Percentiles rank a stretch among this genome's conserved stretches.
Evolutionary conservation across 495 filamentous ascomycete genomes (phyloP).

Genomic region (Cercophora scortea): DNA sequence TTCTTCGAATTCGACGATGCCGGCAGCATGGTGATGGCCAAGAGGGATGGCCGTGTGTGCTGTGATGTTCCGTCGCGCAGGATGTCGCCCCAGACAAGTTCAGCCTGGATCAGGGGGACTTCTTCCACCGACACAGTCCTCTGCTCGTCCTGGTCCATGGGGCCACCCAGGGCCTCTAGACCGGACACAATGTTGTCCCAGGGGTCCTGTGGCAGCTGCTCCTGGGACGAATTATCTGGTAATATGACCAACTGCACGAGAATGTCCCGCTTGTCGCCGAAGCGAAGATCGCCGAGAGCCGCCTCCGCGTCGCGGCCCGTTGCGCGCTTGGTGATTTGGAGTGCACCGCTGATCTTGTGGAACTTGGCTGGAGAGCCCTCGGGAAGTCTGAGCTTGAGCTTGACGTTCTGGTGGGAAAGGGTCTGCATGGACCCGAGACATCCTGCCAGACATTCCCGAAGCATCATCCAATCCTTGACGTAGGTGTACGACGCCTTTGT

Average conservation of each 20-base stretch:
- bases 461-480: slow-evolving; percentile 99
- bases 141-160: slow-evolving; percentile 79
- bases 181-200: slow-evolving; percentile 98
- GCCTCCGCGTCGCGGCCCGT: slow-evolving; percentile 94
- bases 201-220: slow-evolving; percentile 81
- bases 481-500: slow-evolving; percentile 98
- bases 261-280: slow-evolving; percentile 96
- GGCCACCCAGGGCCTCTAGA: slow-evolving; percentile 88
- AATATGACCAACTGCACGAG: slow-evolving; percentile 91
- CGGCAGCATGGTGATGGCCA: slow-evolving; percentile 99
- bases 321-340: slow-evolving; percentile 97
- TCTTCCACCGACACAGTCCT: slow-evolving; percentile 85
- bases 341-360: slow-evolving; percentile 93
- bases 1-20: slow-evolving; percentile 55
- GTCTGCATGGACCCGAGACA: slow-evolving; percentile 92
- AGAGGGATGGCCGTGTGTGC: slow-evolving; percentile 80
- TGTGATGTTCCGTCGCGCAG: slow-evolving; percentile 83
- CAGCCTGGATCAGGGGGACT: slow-evolving; percentile 90
- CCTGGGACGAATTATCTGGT: slow-evolving; percentile 79
- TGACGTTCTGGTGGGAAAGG: slow-evolving; percentile 97
- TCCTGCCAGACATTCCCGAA: slow-evolving; percentile 92
- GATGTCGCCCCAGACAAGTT: slow-evolving; percentile 89
- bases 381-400: slow-evolving; percentile 87
- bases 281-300: slow-evolving; percentile 83
- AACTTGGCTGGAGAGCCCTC: slow-evolving; percentile 98